These are phyloP conservation scores for Lumnitzera racemosa DNA, from an alignment of 345 rosid species.

Conservation along the genomic window DNA sequence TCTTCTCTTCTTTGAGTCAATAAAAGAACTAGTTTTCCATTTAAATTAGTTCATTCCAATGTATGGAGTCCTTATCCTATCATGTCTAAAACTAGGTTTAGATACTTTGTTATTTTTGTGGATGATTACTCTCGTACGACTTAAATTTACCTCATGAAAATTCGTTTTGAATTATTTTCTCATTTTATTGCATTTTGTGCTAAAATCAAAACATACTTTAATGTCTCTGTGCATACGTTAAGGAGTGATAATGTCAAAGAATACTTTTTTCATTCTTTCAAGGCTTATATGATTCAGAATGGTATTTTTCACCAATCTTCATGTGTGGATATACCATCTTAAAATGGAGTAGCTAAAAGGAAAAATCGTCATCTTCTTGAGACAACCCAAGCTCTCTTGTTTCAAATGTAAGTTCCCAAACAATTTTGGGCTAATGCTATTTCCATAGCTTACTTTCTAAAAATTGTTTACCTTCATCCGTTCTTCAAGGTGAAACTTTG, in stretches of 20 bases:
- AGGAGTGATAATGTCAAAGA: slow-evolving; percentile 2
- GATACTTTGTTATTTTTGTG: slow-evolving; percentile 5
- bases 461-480: slow-evolving; percentile 6
- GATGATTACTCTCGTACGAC: slow-evolving; percentile 9
- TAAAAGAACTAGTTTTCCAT: slow-evolving; percentile 2
- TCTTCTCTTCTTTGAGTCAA: background rate
- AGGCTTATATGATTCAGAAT: background rate
- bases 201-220: background rate
- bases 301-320: background rate
- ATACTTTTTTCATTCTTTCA: background rate
- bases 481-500: background rate
- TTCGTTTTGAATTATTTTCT: background rate
- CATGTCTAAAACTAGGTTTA: background rate
- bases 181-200: slow-evolving; percentile 7
- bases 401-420: too few relatives aligned
- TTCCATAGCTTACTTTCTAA: slow-evolving; percentile 4
- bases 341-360: slow-evolving; percentile 6
- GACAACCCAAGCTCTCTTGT: background rate
- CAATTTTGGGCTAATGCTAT: slow-evolving; percentile 5
- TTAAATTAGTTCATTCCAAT: slow-evolving; percentile 9
- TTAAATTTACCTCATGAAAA: slow-evolving; percentile 9
- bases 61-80: slow-evolving; percentile 4
- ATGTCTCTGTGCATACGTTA: background rate
- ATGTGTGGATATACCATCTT: slow-evolving; percentile 3
- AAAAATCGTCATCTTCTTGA: slow-evolving; percentile 2